Evolutionary conservation across 176 grass and related monocot species (phyloP).

Genomic region (Saccharum spontaneum): DNA sequence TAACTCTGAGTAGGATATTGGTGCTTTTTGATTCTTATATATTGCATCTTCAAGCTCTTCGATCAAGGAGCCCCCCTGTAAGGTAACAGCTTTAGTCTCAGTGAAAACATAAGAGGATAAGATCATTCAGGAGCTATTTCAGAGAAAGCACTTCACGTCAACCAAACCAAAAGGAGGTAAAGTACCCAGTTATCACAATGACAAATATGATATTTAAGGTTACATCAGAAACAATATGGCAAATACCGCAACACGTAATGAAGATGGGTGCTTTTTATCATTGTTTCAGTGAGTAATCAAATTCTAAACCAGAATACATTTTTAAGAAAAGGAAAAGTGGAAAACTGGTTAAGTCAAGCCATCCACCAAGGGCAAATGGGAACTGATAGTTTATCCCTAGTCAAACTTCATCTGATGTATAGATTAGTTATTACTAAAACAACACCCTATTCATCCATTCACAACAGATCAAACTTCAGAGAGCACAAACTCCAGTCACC

Average conservation of each 20-base stretch:
- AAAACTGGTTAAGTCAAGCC: background rate
- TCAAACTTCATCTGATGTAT: background rate
- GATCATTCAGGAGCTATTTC: background rate
- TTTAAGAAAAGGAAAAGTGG: background rate
- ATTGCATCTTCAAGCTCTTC: conserved; percentile 86
- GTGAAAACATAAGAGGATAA: conserved; percentile 16
- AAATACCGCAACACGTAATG: background rate
- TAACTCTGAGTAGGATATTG: conserved; percentile 70
- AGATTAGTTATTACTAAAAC: background rate
- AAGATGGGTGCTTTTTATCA: background rate
- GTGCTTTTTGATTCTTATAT: conserved; percentile 48
- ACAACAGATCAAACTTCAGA: background rate
- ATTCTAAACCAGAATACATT: background rate
- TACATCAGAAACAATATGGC: background rate
- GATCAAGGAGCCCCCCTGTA: conserved; percentile 62
- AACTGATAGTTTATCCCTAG: background rate
- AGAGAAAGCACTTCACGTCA: background rate
- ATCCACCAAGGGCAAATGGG: background rate
- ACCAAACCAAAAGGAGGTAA: background rate
- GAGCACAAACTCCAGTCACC: background rate
- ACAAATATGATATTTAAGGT: background rate
- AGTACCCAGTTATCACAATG: conserved; percentile 3
- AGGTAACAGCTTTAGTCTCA: conserved; percentile 23
- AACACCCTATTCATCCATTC: background rate
- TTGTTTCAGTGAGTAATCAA: background rate